These are phyloP conservation scores for Hypomyces rosellus DNA, from an alignment of 2,329 filamentous ascomycete genomes.

Conservation along the genomic window DNA sequence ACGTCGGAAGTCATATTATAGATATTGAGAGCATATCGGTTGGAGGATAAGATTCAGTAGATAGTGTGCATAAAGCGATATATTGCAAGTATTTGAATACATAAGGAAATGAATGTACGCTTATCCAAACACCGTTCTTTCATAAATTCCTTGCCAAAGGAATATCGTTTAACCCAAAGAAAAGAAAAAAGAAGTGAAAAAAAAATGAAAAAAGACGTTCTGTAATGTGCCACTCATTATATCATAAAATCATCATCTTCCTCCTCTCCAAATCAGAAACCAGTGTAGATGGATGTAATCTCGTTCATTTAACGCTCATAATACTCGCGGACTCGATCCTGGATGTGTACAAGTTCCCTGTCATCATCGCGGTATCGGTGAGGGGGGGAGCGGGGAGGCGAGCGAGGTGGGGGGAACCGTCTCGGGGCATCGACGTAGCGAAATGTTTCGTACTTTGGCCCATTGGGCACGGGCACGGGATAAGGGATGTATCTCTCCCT, in stretches of 20 bases:
- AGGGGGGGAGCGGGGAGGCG: slow-evolving; percentile 20
- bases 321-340: slow-evolving; percentile 17
- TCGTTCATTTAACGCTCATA: slow-evolving; percentile 9
- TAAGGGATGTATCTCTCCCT: slow-evolving; percentile 41
- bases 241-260: not conserved
- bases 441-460: slow-evolving; percentile 41
- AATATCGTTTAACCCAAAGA: no score
- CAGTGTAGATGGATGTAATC: no score
- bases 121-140: no score
- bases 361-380: slow-evolving; percentile 25
- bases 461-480: slow-evolving; percentile 34
- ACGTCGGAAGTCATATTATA: slow-evolving; percentile 5
- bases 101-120: not conserved
- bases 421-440: slow-evolving; percentile 47
- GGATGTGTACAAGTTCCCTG: slow-evolving; percentile 14
- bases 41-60: not conserved
- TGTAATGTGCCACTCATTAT: not conserved
- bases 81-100: not conserved
- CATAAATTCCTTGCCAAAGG: no score
- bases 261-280: no score
- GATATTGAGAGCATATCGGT: not conserved
- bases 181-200: no score
- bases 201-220: not conserved
- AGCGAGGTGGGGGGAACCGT: slow-evolving; percentile 15
- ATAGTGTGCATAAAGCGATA: not conserved